Conservation (phyloP, 495 filamentous ascomycete genomes). For the Lichenothelia convexa region DNA sequence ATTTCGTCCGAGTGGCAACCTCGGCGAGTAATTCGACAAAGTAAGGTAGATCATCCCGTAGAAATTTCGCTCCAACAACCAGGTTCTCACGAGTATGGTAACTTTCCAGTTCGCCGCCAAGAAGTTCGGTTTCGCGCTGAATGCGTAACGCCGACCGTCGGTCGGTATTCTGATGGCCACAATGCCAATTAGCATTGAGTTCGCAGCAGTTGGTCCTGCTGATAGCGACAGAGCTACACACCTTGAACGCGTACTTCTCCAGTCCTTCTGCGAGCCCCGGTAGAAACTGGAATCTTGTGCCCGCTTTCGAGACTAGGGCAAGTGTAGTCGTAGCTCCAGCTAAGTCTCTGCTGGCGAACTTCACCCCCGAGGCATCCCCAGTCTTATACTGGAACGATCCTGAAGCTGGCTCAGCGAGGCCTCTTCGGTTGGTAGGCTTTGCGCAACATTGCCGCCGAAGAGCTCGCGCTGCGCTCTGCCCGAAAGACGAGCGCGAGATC, state of each 20-base stretch:
- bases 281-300: conserved; percentile 72
- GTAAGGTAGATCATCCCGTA: conserved; percentile 89
- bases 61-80: conserved; percentile 80
- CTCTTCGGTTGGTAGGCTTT: conserved; percentile 43
- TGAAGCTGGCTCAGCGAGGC: conserved; percentile 65
- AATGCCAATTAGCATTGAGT: not conserved
- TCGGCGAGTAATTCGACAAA: conserved; percentile 91
- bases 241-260: conserved; percentile 93
- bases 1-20: conserved; percentile 74
- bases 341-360: conserved; percentile 76
- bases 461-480: conserved; percentile 60
- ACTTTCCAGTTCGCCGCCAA: conserved; percentile 68
- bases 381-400: conserved; percentile 74
- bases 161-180: conserved; percentile 46
- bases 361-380: conserved; percentile 68
- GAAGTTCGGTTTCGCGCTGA: conserved; percentile 80
- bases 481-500: conserved; percentile 66
- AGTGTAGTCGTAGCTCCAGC: conserved; percentile 75
- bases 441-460: conserved; percentile 44
- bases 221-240: conserved; percentile 24
- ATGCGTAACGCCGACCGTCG: conserved; percentile 80
- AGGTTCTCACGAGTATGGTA: conserved; percentile 86
- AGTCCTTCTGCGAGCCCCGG: conserved; percentile 82
- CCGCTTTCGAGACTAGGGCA: conserved; percentile 79
- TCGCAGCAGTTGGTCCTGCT: not conserved